Base-by-base conservation (phyloP, 352 stramenopile species). In the Phytophthora fragariae region DNA sequence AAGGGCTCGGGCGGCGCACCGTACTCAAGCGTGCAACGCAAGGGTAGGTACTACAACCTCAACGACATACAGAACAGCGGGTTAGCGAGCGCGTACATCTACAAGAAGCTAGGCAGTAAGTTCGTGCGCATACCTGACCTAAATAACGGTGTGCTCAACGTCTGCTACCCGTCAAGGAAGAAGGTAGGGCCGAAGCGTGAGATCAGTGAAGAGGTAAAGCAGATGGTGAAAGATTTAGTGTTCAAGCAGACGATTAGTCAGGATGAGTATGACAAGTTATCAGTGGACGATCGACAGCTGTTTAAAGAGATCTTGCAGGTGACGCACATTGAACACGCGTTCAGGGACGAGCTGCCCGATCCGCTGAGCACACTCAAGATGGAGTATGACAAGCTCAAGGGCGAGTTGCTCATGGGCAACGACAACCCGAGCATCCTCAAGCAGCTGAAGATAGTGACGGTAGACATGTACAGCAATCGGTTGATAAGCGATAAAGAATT, bases 371-470 rank as follows among this genome's bases (percentile, higher is more conserved):
- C 15, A 44, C 33, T 72, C 2, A 44, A 24, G 21, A 57, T 57
- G 12, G 56, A 72, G 21, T 72, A 65, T 33, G 65, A 65, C 14
- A 72, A 72, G 15, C 47, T 72, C 7, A 60, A 47, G 5, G 65
- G 47, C 2, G 65, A 72, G 31, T 1, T 72, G 2, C 19, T 62
- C n/a, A 11, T 72, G 2, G 65, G 65, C 17, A 72, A 72, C n/a
- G 49, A 72, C 33, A 72, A 65, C 31, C 47, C 56, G 0, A n/a
- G 6, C 9, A 72, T 72, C 1, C 5, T 60, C 5, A 62, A 57
- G 14, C 65, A 72, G 24, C 17, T 72, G 4, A 72, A 72, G 47
- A 5, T 49, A 4, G 7, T 72, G 5, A 41, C 44, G 0, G 65
- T 72, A 3, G 65, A 62, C 21, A 72, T 72, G 65, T 65, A 57